These are phyloP conservation scores for Tubosaeta sp. DNA, from an alignment of 768 basidiomycete species.

Conservation along the genomic window DNA sequence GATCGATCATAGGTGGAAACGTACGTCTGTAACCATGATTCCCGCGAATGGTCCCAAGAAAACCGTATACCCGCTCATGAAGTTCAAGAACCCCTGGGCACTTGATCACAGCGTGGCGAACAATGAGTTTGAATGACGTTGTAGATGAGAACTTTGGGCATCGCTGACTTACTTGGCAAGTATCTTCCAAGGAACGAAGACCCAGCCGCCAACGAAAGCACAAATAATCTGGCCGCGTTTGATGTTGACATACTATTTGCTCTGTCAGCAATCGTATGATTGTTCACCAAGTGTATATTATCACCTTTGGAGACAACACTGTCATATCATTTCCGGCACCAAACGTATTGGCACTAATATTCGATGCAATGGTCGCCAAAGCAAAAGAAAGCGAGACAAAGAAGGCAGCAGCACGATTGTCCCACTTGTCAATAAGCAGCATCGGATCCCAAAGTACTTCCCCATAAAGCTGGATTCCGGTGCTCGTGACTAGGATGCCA, in stretches of 20 bases:
- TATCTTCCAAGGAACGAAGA: conserved; percentile 81
- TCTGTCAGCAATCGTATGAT: conserved; percentile 6
- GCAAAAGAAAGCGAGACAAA: conserved; percentile 73
- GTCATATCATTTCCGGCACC: conserved; percentile 83
- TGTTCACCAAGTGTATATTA: not conserved
- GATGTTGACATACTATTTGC: conserved; percentile 26
- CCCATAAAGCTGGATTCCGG: conserved; percentile 70
- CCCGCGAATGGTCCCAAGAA: conserved; percentile 85
- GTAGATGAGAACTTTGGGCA: not conserved
- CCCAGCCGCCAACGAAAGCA: conserved; percentile 60
- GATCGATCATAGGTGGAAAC: conserved; percentile 19
- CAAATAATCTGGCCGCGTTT: conserved; percentile 28
- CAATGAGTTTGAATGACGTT: not conserved
- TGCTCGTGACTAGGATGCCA: conserved; percentile 77
- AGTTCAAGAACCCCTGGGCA: conserved; percentile 67
- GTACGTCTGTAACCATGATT: conserved; percentile 58
- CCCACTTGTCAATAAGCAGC: conserved; percentile 72
- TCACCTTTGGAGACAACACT: conserved; percentile 58
- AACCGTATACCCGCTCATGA: conserved; percentile 83
- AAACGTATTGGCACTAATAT: conserved; percentile 76
- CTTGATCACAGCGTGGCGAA: conserved; percentile 4
- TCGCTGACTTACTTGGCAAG: conserved; percentile 39
- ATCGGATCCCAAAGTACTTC: conserved; percentile 71
- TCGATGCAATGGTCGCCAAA: conserved; percentile 66
- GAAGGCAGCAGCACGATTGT: conserved; percentile 82